Percentiles rank a stretch among this genome's conserved stretches.
These are phyloP conservation scores for Solanum lycopersicoides DNA, from an alignment of 257 asterid genomes.

Conservation along the genomic window DNA sequence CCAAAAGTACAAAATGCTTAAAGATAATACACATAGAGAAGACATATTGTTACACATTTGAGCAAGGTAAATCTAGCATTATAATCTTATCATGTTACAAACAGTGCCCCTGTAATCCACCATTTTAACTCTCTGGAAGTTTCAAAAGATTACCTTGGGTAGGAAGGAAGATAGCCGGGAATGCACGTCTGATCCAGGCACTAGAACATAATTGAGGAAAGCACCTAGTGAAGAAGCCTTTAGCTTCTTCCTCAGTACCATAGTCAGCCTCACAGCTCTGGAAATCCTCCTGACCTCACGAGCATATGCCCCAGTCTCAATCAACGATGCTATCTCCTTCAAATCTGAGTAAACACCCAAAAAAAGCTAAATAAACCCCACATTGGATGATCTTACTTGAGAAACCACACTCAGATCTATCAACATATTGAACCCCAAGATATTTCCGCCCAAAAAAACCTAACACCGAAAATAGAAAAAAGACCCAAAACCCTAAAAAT, in stretches of 20 bases:
- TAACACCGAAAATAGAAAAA: neutral
- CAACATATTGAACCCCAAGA: neutral
- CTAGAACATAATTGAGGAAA: conserved; percentile 45
- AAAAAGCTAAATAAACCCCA: neutral
- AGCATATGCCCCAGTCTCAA: conserved; percentile 75
- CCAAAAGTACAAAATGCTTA: neutral
- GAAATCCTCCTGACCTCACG: conserved; percentile 67
- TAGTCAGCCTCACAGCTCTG: conserved; percentile 63
- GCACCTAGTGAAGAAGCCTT: conserved; percentile 47
- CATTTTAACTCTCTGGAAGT: neutral
- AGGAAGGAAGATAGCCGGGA: conserved; percentile 48
- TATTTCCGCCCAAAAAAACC: neutral
- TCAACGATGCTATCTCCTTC: conserved; percentile 65
- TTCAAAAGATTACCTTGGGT: conserved; percentile 37
- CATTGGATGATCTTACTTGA: neutral
- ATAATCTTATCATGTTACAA: neutral
- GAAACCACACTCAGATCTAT: neutral
- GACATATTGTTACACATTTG: neutral
- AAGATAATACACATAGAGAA: neutral
- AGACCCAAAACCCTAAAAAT: neutral
- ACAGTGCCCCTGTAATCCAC: neutral
- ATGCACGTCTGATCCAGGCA: conserved; percentile 68
- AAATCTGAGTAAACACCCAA: conserved; percentile 31
- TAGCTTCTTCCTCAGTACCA: conserved; percentile 62
- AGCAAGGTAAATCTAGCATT: neutral